Conservation (phyloP, 2,329 filamentous ascomycete species). For the Aspergillus transmontanensis region DNA sequence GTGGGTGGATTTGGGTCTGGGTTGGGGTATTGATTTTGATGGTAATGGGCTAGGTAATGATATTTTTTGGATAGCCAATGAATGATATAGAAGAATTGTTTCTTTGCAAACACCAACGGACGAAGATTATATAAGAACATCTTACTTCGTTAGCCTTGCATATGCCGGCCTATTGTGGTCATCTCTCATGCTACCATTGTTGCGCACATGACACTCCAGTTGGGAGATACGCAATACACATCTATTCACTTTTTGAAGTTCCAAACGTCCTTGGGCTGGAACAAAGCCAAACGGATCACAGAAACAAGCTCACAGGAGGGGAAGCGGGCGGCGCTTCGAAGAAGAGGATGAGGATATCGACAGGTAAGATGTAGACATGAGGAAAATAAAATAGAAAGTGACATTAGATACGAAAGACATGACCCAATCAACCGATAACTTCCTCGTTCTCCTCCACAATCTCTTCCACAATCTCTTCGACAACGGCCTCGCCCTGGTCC, state of each 20-base stretch:
- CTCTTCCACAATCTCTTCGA: conserved; percentile 88
- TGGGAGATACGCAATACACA: conserved; percentile 27
- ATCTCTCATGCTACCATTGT: conserved; percentile 31
- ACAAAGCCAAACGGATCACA: conserved; percentile 24
- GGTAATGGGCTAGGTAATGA: conserved; percentile 1
- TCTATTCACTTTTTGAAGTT: conserved; percentile 30
- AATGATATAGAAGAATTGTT: neutral
- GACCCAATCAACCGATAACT: conserved; percentile 52
- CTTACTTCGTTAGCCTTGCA: conserved; percentile 4
- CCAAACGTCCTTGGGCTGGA: conserved; percentile 21
- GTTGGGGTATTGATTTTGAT: conserved; percentile 7
- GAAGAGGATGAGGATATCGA: conserved; percentile 30
- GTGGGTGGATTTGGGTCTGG: neutral
- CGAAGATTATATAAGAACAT: neutral
- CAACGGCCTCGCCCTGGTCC: conserved; percentile 72
- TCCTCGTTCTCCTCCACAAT: conserved; percentile 84
- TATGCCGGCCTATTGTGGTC: conserved; percentile 24
- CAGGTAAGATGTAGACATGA: conserved; percentile 26
- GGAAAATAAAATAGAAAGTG: conserved; percentile 30
- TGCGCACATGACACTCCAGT: conserved; percentile 22
- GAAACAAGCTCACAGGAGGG: conserved; percentile 20
- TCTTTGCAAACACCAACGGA: neutral
- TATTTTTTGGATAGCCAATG: neutral
- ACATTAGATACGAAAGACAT: conserved; percentile 36
- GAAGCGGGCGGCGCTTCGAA: conserved; percentile 17